Evolutionary conservation across 2,329 filamentous ascomycete genomes (phyloP), one percentile per base, ranked within the genome.

Genomic region (Grosmannia clavigera): DNA sequence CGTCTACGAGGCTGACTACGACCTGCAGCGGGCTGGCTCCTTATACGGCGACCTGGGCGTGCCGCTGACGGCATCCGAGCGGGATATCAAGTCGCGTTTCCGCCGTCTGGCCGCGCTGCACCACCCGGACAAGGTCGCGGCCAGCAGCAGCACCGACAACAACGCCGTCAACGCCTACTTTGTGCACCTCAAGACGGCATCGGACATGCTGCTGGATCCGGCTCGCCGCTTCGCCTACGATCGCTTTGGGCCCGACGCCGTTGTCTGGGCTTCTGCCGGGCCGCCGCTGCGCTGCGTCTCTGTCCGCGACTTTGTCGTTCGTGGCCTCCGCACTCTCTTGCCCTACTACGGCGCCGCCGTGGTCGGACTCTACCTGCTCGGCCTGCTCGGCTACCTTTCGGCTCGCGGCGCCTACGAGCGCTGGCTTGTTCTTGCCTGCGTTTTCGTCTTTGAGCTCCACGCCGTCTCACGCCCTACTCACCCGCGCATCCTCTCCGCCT

Each of bases 1-100:
- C 55, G 84, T 97, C 67, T 94, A 92, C 75, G 92, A 97, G 75
- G 87, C 90, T 68, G 89, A 95, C 78, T 84, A 88, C 75, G 84
- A 90, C 64, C 79, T 96, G 33, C 86, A 83, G 64, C 76, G 80
- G 53, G 76, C 79, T 1, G 84, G 87, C 22, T 85, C 90, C 71
- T 96, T 88, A 75, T 97, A 96, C 75, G 77, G 82, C 55, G 81
- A 87, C 64, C 81, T 99, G 0, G 84, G 84, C 43, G 81, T 96
- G 0, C 77, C 85, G 14, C 78, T 86, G 46, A 72, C 80, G 60
- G 87, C 88, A 12, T 80, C 82, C 58, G 90, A 95, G 58, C 82
- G 82, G 66, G 84, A 86, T 14, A 82, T 99, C 70, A 94, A 95
- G 73, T 87, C 86, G 27, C 84, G 85, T 59, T 96, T 96, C 76